Evolutionary conservation across 148 eudicot genomes (phyloP).

Genomic region (Chenopodium album): DNA sequence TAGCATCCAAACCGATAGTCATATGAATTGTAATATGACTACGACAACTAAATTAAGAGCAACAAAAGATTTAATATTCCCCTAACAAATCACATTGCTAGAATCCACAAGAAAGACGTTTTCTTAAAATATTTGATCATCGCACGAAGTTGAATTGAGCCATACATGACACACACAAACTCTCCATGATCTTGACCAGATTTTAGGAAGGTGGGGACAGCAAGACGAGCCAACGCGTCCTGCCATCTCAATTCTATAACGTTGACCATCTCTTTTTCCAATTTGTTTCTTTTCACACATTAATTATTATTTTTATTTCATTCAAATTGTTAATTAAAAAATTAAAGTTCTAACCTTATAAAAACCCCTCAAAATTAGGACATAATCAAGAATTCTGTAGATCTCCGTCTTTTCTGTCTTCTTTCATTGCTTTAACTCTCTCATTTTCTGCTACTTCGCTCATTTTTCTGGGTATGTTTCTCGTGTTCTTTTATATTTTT

Average conservation of each 20-base stretch:
- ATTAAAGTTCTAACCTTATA: neutral
- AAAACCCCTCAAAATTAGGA: neutral
- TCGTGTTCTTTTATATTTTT: neutral
- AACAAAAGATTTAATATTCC: no score
- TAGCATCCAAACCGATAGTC: no score
- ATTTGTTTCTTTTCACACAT: neutral
- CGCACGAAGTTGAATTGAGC: neutral
- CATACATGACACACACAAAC: constrained; percentile 2
- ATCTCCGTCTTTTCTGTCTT: neutral
- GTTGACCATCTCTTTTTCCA: neutral
- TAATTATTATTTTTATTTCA: no score
- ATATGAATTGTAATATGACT: no score
- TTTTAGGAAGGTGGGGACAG: neutral
- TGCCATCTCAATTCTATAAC: neutral
- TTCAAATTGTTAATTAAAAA: no score
- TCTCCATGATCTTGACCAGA: neutral
- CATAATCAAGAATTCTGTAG: neutral
- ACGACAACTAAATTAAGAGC: no score
- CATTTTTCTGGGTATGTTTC: neutral
- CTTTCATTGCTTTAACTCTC: neutral
- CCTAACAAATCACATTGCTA: neutral
- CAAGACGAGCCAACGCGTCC: constrained; percentile 7
- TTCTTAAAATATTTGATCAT: neutral
- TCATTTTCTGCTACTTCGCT: neutral
- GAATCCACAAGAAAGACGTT: neutral